Base-by-base conservation (phyloP, 2,329 filamentous ascomycete species). In the Teratosphaeria nubilosa region DNA sequence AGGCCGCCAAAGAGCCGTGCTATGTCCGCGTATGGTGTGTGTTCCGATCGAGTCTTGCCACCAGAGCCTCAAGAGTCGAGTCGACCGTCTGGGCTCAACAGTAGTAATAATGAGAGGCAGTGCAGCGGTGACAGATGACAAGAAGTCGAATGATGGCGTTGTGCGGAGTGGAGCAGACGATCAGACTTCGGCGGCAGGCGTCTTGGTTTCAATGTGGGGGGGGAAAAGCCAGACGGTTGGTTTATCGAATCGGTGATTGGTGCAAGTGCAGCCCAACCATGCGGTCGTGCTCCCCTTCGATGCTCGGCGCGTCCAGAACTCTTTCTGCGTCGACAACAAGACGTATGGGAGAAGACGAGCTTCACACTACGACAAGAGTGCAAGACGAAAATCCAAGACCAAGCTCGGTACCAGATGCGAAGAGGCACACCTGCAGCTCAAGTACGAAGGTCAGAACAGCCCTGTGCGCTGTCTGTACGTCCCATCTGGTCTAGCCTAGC, bases 401-500 rank as follows among this genome's bases (percentile, higher is more conserved):
- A 5, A 53, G 24, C 16, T 53, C 13, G 10, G 22, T 14, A n/a
- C 51, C 7, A 22, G 24, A 31, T 4, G 25, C 51, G 14, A 53
- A 53, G 25, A 53, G 41, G 41, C 41, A 48, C 41, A 16, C 41
- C 41, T 48, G 51, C 31, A 16, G 25, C 51, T 30, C 25, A 53
- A 30, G 25, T 53, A 53, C 25, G 25, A 34, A 53, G 30, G 51
- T 30, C 51, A 53, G 51, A 31, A 20, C 51, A 11, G 51, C 31
- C 31, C 25, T 53, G 51, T 22, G 31, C 25, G 51, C 51, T 31
- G 24, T 30, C 24, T 53, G 31, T 30, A 53, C 10, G 22, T 53
- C 51, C 25, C 51, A 53, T 53, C 31, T 22, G 45, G 58, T 25
- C 56, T 60, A 60, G 59, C 59, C 59, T 22, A 54, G 59, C 45